These are phyloP conservation scores for Eucalyptus sideroxylon DNA, from an alignment of 345 rosid species.

Conservation along the genomic window DNA sequence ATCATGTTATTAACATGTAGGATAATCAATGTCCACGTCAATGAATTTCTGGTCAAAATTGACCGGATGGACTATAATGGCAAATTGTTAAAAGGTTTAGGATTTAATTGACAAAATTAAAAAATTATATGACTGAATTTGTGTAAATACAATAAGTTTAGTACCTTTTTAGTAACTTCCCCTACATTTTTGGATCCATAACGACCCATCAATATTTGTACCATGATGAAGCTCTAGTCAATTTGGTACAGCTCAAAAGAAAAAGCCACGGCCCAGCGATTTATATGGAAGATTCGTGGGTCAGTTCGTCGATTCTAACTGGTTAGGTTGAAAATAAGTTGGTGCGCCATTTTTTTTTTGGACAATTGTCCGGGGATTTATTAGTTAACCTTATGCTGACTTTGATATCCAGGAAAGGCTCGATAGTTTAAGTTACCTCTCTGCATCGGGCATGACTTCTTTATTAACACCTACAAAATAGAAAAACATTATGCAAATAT, in stretches of 20 bases:
- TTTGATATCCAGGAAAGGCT: not conserved
- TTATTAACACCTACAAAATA: not conserved
- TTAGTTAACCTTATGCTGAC: not conserved
- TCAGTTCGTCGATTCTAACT: not conserved
- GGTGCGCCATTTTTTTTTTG: not conserved
- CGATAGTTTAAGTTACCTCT: not conserved
- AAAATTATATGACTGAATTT: too few species aligned
- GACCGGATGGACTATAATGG: rapidly evolving
- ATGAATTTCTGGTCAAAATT: rapidly evolving
- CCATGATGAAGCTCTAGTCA: not conserved
- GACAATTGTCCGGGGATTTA: not conserved
- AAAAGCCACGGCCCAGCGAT: not conserved
- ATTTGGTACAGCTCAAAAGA: not conserved
- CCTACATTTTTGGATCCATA: not conserved
- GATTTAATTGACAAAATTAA: too few species aligned
- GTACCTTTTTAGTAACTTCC: not conserved
- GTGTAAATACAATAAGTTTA: too few species aligned
- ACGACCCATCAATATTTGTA: not conserved
- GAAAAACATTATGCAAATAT: not conserved
- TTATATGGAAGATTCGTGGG: not conserved
- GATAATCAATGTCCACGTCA: rapidly evolving
- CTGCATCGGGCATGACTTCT: not conserved
- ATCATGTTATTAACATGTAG: too few species aligned
- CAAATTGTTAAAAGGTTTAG: too few species aligned
- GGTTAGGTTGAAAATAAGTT: not conserved